Evolutionary conservation across 2,329 filamentous ascomycete species (phyloP).

Genomic region (Apiospora kogelbergensis): DNA sequence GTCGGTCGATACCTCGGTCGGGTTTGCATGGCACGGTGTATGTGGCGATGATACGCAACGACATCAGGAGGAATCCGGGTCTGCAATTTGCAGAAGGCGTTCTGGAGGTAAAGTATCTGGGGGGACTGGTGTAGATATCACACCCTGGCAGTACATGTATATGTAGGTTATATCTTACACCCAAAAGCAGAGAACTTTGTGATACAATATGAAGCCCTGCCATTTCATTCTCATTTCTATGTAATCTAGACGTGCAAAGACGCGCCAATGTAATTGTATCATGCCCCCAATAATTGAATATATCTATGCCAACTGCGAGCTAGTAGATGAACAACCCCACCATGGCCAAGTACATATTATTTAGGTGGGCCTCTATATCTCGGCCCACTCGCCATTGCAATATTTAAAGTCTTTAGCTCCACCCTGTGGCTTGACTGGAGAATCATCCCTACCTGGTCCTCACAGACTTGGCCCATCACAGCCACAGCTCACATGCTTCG

Average conservation of each 20-base stretch:
- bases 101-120: not conserved
- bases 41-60: conserved; percentile 3
- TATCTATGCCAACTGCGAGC: too few relatives aligned
- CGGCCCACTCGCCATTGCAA: not conserved
- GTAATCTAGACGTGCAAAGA: not conserved
- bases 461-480: not conserved
- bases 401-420: not conserved
- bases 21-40: conserved; percentile 6
- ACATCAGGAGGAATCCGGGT: not conserved
- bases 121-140: conserved; percentile 5
- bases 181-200: not conserved
- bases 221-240: not conserved
- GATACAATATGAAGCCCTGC: not conserved
- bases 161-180: conserved; percentile 7
- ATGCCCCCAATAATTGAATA: too few relatives aligned
- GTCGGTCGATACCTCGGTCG: not conserved
- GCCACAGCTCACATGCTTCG: not conserved
- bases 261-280: too few relatives aligned
- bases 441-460: not conserved
- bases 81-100: not conserved
- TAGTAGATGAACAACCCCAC: not conserved
- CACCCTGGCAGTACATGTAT: conserved; percentile 1
- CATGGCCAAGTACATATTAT: not conserved
- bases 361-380: not conserved
- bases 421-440: not conserved